Percentiles rank a stretch among this genome's conserved stretches.
phyloP scores from a whole-genome alignment of 2,329 filamentous ascomycete species.

The Fusarium sp. region DNA sequence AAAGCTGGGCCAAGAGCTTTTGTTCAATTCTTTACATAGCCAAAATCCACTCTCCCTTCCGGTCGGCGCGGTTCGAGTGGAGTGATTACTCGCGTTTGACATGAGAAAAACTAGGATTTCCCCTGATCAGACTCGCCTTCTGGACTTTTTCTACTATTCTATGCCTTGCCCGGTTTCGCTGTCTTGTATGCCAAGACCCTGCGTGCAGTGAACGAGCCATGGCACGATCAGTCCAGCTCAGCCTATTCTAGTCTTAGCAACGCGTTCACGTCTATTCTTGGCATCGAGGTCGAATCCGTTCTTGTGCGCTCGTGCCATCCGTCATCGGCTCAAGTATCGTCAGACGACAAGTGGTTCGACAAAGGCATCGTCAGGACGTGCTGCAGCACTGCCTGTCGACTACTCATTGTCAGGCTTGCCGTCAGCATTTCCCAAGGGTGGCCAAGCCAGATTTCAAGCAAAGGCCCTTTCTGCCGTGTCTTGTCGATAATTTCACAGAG shows the following conservation, averaged over 20 bases:
- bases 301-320: neutral
- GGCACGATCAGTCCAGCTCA: neutral
- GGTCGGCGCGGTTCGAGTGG: constrained; percentile 22
- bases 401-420: no score
- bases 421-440: no score
- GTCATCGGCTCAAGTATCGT: constrained; percentile 1
- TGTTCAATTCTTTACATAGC: constrained; percentile 8
- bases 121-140: constrained; percentile 8
- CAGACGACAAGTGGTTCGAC: neutral
- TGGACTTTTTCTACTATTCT: constrained; percentile 21
- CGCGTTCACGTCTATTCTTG: neutral
- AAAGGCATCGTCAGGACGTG: neutral
- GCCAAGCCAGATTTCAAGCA: no score
- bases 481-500: no score
- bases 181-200: constrained; percentile 3
- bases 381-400: no score
- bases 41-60: constrained; percentile 21
- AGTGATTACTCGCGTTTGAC: constrained; percentile 21
- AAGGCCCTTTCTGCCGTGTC: no score
- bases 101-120: constrained; percentile 21
- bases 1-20: constrained; percentile 26
- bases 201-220: neutral
- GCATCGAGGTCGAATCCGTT: neutral
- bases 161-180: neutral
- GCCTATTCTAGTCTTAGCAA: neutral